Percentiles rank a stretch among this genome's conserved stretches.
phyloP scores from a whole-genome alignment of 164 flowering plant species.

The Nymphaea thermarum region DNA sequence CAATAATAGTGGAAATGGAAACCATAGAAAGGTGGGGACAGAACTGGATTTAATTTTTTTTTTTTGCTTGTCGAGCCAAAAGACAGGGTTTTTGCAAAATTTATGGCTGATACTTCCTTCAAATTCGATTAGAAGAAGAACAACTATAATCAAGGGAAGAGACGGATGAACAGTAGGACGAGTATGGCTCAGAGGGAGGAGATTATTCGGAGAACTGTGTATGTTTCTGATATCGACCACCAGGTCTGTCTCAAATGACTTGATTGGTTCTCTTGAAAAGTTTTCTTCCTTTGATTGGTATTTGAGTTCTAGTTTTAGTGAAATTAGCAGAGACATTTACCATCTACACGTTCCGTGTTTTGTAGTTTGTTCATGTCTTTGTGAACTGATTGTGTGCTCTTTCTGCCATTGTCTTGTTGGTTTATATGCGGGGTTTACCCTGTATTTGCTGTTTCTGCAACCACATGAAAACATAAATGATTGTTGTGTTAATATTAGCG shows the following conservation, averaged over 20 bases:
- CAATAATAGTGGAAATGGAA: conserved; percentile 16
- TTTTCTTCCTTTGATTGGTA: not conserved
- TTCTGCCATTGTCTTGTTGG: no score
- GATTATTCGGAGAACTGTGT: conserved; percentile 72
- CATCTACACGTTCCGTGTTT: no score
- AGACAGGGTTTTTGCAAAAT: not conserved
- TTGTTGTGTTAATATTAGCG: no score
- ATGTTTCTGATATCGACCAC: conserved; percentile 92
- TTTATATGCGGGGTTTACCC: no score
- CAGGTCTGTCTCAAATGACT: conserved; percentile 31
- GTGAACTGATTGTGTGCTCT: no score
- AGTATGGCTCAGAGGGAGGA: conserved; percentile 86
- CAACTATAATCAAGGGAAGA: conserved; percentile 38
- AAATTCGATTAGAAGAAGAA: conserved; percentile 40
- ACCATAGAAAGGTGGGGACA: conserved; percentile 31
- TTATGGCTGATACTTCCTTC: not conserved
- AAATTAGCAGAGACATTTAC: no score
- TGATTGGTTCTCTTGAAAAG: not conserved
- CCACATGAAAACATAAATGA: no score
- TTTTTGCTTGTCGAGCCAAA: not conserved
- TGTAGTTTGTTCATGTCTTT: no score
- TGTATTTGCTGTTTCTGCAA: no score
- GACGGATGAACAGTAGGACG: conserved; percentile 62
- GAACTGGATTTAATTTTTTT: not conserved
- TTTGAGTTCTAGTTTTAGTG: no score